Percentiles rank a stretch among this genome's conserved stretches.
phyloP scores from a whole-genome alignment of 257 asterid genomes.

The Primulina tabacum region DNA sequence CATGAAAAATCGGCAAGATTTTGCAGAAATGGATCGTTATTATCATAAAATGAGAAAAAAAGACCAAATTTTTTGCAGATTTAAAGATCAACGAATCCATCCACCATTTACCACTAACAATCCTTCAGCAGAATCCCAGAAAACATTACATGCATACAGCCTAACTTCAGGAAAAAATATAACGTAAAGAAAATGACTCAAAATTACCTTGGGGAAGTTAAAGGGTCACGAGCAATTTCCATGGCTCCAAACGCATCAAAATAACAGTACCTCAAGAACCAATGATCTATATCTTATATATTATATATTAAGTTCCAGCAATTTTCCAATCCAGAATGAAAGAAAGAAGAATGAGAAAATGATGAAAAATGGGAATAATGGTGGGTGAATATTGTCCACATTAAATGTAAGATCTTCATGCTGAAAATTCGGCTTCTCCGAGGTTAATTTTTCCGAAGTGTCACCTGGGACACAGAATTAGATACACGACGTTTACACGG shows the following conservation, averaged over 20 bases:
- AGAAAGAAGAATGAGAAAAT: slow-evolving; percentile 22
- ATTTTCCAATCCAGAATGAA: slow-evolving; percentile 26
- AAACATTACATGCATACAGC: neutral
- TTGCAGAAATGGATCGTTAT: neutral
- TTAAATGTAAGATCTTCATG: slow-evolving; percentile 31
- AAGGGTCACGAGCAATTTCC: slow-evolving; percentile 43
- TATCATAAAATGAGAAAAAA: neutral
- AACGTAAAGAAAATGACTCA: neutral
- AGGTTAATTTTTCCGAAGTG: slow-evolving; percentile 19
- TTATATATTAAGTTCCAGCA: slow-evolving; percentile 3
- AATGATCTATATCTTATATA: neutral
- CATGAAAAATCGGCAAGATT: neutral
- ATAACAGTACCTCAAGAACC: slow-evolving; percentile 45
- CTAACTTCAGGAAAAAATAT: neutral
- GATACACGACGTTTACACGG: slow-evolving; percentile 17
- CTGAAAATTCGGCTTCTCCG: slow-evolving; percentile 33
- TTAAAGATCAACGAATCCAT: neutral
- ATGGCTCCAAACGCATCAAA: slow-evolving; percentile 56
- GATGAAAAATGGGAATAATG: slow-evolving; percentile 26
- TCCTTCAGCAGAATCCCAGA: neutral
- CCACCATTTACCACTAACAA: neutral
- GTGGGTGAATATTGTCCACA: slow-evolving; percentile 19
- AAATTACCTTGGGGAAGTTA: slow-evolving; percentile 46
- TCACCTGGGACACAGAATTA: slow-evolving; percentile 6
- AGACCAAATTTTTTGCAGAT: neutral